These are phyloP conservation scores for Oryza meridionalis DNA, from an alignment of 176 grass and related monocot species.

Conservation along the genomic window DNA sequence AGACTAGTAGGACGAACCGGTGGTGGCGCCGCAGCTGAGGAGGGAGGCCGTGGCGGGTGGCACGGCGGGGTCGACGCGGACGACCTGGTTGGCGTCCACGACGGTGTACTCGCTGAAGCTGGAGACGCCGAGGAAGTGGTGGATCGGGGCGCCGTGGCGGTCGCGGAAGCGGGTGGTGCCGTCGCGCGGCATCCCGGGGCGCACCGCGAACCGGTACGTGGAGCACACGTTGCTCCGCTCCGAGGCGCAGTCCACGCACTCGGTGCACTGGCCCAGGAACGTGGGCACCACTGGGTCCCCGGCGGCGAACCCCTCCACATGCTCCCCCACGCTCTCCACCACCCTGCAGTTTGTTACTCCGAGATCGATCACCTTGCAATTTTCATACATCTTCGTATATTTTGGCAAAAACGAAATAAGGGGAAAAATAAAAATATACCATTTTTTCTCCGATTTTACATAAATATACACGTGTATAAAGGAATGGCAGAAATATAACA, in stretches of 20 bases:
- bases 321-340: constrained; percentile 80
- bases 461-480: too few species aligned
- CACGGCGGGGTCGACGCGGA: constrained; percentile 49
- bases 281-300: constrained; percentile 74
- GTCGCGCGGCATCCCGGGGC: constrained; percentile 61
- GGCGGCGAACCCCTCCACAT: constrained; percentile 53
- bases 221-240: constrained; percentile 87
- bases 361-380: neutral
- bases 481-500: too few species aligned
- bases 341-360: constrained; percentile 34
- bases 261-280: constrained; percentile 74
- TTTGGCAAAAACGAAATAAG: too few species aligned
- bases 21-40: constrained; percentile 77
- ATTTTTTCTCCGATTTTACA: too few species aligned
- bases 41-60: constrained; percentile 58
- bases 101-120: constrained; percentile 86
- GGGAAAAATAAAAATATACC: too few species aligned
- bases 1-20: constrained; percentile 38
- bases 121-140: constrained; percentile 65
- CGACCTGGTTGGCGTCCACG: constrained; percentile 70
- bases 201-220: constrained; percentile 46
- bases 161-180: constrained; percentile 54
- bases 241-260: constrained; percentile 79
- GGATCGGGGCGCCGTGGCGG: constrained; percentile 45
- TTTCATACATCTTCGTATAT: neutral